phyloP scores from a whole-genome alignment of 805 yeast genomes.

The Ogataea naganishii region DNA sequence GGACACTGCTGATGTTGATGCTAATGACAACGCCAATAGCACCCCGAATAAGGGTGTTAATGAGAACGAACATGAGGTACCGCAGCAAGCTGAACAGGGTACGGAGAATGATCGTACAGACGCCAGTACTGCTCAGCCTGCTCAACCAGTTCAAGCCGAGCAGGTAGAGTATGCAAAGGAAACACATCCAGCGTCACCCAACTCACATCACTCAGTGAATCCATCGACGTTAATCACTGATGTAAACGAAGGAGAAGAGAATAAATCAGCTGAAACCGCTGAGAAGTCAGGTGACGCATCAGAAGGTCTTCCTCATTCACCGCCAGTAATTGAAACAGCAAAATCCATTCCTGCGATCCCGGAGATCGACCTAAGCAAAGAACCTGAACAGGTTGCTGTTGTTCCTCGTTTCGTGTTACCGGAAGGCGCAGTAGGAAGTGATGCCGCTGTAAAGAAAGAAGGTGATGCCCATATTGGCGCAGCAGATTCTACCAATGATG shows the following conservation, averaged over 20 bases:
- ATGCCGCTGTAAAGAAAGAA: conserved; percentile 8
- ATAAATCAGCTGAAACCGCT: not conserved
- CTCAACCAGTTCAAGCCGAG: too few species aligned
- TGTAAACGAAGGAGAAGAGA: too few species aligned
- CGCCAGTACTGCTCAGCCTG: too few species aligned
- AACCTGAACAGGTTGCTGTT: conserved; percentile 2
- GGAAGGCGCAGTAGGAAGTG: conserved; percentile 4
- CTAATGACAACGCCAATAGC: not conserved
- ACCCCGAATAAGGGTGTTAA: not conserved
- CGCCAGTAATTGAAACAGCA: not conserved
- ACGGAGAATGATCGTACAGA: too few species aligned
- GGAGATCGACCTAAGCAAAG: not conserved
- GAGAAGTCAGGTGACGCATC: not conserved
- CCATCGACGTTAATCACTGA: too few species aligned
- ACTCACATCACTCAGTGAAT: too few species aligned
- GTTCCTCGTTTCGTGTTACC: not conserved
- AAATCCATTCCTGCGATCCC: not conserved
- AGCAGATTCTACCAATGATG: conserved; percentile 1
- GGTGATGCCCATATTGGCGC: conserved; percentile 3
- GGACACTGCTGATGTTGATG: not conserved
- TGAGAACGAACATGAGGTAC: not conserved
- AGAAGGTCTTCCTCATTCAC: not conserved
- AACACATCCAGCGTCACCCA: too few species aligned
- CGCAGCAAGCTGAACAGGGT: conserved; percentile 1
- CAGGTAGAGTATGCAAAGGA: too few species aligned